Evolutionary conservation across 2,329 filamentous ascomycete species (phyloP), one percentile per base, ranked within the genome.

Genomic region (Beauveria medogensis): DNA sequence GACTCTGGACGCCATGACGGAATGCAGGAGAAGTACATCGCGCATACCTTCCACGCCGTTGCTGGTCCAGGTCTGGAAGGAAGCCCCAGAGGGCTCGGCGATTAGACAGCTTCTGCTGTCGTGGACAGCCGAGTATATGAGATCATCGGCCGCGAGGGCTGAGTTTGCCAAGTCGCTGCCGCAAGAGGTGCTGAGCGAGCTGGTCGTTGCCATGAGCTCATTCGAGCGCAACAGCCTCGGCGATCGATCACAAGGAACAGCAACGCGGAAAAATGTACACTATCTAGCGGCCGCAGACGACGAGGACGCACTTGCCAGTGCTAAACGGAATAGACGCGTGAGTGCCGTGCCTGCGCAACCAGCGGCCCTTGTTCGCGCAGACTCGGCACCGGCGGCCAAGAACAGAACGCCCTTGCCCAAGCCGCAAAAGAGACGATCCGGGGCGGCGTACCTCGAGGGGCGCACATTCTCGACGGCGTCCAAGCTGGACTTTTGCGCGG

Each of bases 61-160:
- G 1, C 78, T 87, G 6, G 80, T 86, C 1, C 78, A 82, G 65
- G 83, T 84, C 7, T 87, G 84, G 83, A 78, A 81, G 54, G 82
- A 86, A 56, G 85, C 83, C 0, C 82, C 82, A 0, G 81, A 83
- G 64, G 83, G 82, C 9, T 86, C 83, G 3, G 78, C 81, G 1
- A 81, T 87, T 54, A 78, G 84, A 44, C 76, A 77, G 63, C 78
- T 87, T 43, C 77, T 87, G 16, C 73, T 86, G 3, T 79, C 76
- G 12, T 87, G 84, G 84, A 81, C 83, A 1, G 83, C 82, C 28
- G 84, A 87, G 69, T 86, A 86, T 65, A 84, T 86, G 73, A 74
- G 81, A 47, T 80, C 80, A 0, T 84, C 82, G 3, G 78, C 83
- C 24, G 76, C 77, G 1, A 77, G 82, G 20, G 75, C 79, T 9